phyloP scores from a whole-genome alignment of 1,139 yeast genomes.

The Zygosaccharomyces sapae region DNA sequence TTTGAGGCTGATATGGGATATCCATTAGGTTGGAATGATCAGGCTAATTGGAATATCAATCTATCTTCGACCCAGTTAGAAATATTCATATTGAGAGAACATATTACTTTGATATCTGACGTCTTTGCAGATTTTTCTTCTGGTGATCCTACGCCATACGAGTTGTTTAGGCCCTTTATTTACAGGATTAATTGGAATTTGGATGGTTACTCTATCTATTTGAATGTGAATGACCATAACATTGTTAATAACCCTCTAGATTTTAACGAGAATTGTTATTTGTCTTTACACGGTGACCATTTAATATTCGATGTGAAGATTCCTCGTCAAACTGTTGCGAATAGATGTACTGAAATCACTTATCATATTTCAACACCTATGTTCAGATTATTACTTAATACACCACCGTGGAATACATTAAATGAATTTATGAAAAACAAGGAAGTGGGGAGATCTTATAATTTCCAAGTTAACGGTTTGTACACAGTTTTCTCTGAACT shows the following conservation, averaged over 20 bases:
- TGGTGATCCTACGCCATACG: slow-evolving; percentile 71
- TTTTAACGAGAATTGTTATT: slow-evolving; percentile 69
- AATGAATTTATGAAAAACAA: slow-evolving; percentile 62
- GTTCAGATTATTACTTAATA: slow-evolving; percentile 59
- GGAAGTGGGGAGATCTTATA: slow-evolving; percentile 61
- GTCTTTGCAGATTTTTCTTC: slow-evolving; percentile 70
- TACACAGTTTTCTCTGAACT: slow-evolving; percentile 58
- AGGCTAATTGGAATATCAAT: slow-evolving; percentile 61
- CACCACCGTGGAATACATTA: slow-evolving; percentile 91
- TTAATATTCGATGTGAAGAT: slow-evolving; percentile 47
- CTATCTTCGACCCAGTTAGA: slow-evolving; percentile 51
- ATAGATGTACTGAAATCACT: slow-evolving; percentile 52
- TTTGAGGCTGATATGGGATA: slow-evolving; percentile 56
- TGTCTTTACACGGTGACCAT: slow-evolving; percentile 68
- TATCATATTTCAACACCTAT: slow-evolving; percentile 54
- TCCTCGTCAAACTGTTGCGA: slow-evolving; percentile 60
- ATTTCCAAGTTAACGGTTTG: slow-evolving; percentile 60
- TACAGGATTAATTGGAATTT: slow-evolving; percentile 61
- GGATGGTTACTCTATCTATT: slow-evolving; percentile 52
- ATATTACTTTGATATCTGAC: slow-evolving; percentile 69
- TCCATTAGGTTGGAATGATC: slow-evolving; percentile 81
- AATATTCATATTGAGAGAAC: slow-evolving; percentile 77
- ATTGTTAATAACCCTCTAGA: slow-evolving; percentile 87
- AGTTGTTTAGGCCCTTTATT: slow-evolving; percentile 64
- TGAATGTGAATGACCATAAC: slow-evolving; percentile 82